These are phyloP conservation scores for Saccharomycopsis lassenensis DNA, from an alignment of 805 yeast species.

Conservation along the genomic window DNA sequence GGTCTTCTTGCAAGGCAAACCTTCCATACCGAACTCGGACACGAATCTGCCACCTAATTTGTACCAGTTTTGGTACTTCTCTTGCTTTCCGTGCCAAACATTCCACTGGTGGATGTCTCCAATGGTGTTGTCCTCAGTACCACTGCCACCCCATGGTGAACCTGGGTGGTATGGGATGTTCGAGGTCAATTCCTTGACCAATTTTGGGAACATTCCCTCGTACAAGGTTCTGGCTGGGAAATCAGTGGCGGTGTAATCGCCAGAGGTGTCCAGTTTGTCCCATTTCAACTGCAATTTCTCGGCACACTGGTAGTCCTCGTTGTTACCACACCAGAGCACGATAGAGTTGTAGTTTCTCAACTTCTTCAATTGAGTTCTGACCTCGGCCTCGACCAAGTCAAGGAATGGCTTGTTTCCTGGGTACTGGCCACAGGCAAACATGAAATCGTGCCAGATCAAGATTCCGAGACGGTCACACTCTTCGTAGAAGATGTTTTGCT, in stretches of 20 bases:
- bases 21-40: constrained; percentile 45
- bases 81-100: constrained; percentile 45
- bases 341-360: constrained; percentile 33
- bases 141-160: constrained; percentile 36
- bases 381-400: constrained; percentile 29
- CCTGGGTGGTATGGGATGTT: constrained; percentile 31
- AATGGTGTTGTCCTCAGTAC: constrained; percentile 27
- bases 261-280: not conserved
- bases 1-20: constrained; percentile 31
- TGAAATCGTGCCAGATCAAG: constrained; percentile 45
- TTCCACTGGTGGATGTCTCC: constrained; percentile 50
- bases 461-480: constrained; percentile 30
- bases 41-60: constrained; percentile 38
- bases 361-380: constrained; percentile 29
- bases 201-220: constrained; percentile 29
- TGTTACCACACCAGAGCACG: constrained; percentile 29
- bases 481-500: constrained; percentile 31
- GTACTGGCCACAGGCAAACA: constrained; percentile 49
- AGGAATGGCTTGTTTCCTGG: constrained; percentile 32
- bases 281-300: too few species aligned
- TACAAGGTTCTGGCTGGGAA: constrained; percentile 36
- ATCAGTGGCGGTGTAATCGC: constrained; percentile 24
- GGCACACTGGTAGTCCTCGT: constrained; percentile 37
- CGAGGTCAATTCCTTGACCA: too few species aligned
- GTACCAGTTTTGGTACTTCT: constrained; percentile 38